These are phyloP conservation scores for Colletotrichum tanaceti DNA, from an alignment of 2,329 filamentous ascomycete species.

Conservation along the genomic window DNA sequence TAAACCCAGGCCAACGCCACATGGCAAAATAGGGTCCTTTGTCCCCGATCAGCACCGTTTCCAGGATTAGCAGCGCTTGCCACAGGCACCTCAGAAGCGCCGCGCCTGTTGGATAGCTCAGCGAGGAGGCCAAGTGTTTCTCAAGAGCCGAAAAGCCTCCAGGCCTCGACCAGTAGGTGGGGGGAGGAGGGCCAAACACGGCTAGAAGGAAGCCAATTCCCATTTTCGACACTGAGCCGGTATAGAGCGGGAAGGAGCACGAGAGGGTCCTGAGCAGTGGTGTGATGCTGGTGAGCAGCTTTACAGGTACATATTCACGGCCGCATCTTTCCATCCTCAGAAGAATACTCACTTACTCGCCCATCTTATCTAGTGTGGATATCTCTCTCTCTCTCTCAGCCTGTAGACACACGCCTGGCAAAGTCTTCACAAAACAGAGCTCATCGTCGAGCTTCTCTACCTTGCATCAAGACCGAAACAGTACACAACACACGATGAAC, in stretches of 20 bases:
- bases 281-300: neutral
- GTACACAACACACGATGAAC: constrained; percentile 5
- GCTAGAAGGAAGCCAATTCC: neutral
- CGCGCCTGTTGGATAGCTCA: constrained; percentile 15
- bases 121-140: neutral
- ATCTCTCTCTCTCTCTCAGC: constrained; percentile 5
- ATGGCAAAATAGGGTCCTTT: constrained; percentile 27
- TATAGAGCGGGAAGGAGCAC: neutral
- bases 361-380: constrained; percentile 1
- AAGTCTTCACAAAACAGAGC: constrained; percentile 13
- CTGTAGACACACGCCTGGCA: constrained; percentile 3
- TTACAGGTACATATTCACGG: neutral
- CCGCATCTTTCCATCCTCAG: neutral
- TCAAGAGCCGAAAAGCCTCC: neutral
- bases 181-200: neutral
- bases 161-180: neutral
- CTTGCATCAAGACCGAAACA: neutral
- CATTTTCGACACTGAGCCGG: no score
- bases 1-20: constrained; percentile 24
- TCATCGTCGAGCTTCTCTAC: neutral
- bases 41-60: constrained; percentile 23
- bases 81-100: constrained; percentile 21
- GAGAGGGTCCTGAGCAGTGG: no score
- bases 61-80: constrained; percentile 28
- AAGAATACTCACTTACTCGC: constrained; percentile 2